Conservation (phyloP, 495 filamentous ascomycete genomes). For the Penicillium diatomitis region DNA sequence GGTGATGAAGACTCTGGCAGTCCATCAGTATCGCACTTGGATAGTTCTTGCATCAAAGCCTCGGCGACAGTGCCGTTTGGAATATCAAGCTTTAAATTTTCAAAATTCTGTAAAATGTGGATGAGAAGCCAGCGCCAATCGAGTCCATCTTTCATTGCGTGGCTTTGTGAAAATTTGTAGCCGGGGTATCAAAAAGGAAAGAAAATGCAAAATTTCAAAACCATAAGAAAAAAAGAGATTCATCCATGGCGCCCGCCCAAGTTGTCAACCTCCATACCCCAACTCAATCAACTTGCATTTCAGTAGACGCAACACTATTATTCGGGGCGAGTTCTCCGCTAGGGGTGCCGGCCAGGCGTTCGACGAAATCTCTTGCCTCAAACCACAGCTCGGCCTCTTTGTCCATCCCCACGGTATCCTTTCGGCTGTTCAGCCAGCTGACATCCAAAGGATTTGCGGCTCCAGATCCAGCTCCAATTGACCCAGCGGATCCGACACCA, state of each 20-base stretch:
- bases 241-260: too few species aligned
- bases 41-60: too few species aligned
- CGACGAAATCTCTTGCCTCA: slow-evolving; percentile 44
- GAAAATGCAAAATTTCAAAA: background rate
- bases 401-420: slow-evolving; percentile 63
- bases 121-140: too few species aligned
- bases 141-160: too few species aligned
- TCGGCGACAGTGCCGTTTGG: too few species aligned
- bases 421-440: slow-evolving; percentile 76
- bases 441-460: slow-evolving; percentile 52
- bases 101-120: too few species aligned
- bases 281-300: slow-evolving; percentile 31
- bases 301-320: slow-evolving; percentile 10
- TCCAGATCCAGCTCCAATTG: slow-evolving; percentile 7
- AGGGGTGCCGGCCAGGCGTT: slow-evolving; percentile 21
- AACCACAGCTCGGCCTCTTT: slow-evolving; percentile 74
- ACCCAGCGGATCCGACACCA: slow-evolving; percentile 9
- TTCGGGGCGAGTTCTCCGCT: background rate
- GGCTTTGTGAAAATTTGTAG: background rate
- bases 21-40: background rate
- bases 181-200: slow-evolving; percentile 27
- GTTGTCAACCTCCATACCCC: background rate
- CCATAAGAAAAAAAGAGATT: too few species aligned
- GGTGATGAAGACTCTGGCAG: slow-evolving; percentile 7
- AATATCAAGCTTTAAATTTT: too few species aligned